Evolutionary conservation across 75 land plant species (phyloP), one percentile per base, ranked within the genome.

Genomic region (Chamaecyparis obtusa): DNA sequence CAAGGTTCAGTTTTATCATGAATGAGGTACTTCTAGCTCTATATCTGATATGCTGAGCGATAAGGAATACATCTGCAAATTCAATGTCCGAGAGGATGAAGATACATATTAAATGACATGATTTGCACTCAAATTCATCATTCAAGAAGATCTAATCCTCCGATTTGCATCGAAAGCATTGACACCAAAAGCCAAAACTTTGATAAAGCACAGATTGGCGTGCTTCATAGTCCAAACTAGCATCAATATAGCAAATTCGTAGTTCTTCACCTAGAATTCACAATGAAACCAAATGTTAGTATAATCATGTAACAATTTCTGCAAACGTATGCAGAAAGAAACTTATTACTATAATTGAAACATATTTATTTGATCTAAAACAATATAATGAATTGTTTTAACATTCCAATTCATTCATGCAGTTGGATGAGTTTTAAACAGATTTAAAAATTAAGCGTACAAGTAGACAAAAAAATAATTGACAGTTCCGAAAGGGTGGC

Each of bases 241-340:
- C 96, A 92, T 97, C 99, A 30, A 97, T 97, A 54, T 97, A 97
- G 84, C 95, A 93, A 41, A 97, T 95, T 8, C 95, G 90, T 14
- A 97, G 94, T 88, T 97, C 99, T 88, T 97, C 98, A 84, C 92
- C 99, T 97, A 87, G 17, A 55, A 32, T 33, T 84, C 10, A 2
- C 33, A 57, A 13, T 57, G 55, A 80, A 79, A 43, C 83, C n/a
- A 80, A 27, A 41, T 24, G 14, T 44, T 81, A n/a, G 14, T 81
- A 41, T 27, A 46, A 46, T 27, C 54, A 81, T 46, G 7, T 13
- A 74, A 27, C 9, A 43, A n/a, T 44, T 44, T 27, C 11, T 43
- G 1, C 46, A 43, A 44, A 24, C 17, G 8, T 24, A 24, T 43
- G 83, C 8, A 80, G 49, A 43, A 80, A 24, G 49, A 80, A 21